Evolutionary conservation across 768 basidiomycete genomes (phyloP).

Genomic region (Amanita rimosa): DNA sequence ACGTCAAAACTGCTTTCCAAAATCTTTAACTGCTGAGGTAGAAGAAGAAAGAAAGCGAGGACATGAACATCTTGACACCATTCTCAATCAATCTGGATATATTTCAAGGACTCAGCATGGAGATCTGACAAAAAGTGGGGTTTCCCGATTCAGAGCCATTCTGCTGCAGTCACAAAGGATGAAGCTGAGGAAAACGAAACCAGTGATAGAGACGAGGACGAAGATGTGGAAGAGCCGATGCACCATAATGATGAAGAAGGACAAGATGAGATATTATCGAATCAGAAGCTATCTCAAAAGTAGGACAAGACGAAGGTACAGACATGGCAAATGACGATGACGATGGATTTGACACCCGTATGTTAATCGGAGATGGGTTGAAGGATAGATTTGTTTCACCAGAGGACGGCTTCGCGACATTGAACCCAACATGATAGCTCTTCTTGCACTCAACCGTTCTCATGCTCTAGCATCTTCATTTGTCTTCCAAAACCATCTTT

Average conservation of each 20-base stretch:
- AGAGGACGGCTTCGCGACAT: not conserved
- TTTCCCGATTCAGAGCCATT: conserved; percentile 36
- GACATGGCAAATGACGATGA: conserved; percentile 9
- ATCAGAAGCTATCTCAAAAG: not conserved
- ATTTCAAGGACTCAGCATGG: conserved; percentile 77
- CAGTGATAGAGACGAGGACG: conserved; percentile 19
- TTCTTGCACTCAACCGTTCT: no score
- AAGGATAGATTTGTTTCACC: not conserved
- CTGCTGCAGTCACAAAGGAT: conserved; percentile 19
- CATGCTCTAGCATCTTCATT: no score
- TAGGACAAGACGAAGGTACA: conserved; percentile 7
- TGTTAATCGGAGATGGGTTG: conserved; percentile 6
- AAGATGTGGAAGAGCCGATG: conserved; percentile 12
- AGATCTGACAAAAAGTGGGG: conserved; percentile 42
- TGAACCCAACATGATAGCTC: conserved; percentile 2
- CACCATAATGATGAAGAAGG: conserved; percentile 2
- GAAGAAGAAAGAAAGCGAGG: conserved; percentile 73
- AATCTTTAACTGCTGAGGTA: no score
- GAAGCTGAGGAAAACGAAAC: conserved; percentile 20
- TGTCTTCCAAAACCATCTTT: no score
- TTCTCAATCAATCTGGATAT: conserved; percentile 81
- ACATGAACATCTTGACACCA: conserved; percentile 80
- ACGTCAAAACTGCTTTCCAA: no score
- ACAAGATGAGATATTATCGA: not conserved
- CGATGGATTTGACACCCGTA: conserved; percentile 8